These are phyloP conservation scores for Tricholoma terreum DNA, from an alignment of 768 basidiomycete genomes.

Conservation along the genomic window DNA sequence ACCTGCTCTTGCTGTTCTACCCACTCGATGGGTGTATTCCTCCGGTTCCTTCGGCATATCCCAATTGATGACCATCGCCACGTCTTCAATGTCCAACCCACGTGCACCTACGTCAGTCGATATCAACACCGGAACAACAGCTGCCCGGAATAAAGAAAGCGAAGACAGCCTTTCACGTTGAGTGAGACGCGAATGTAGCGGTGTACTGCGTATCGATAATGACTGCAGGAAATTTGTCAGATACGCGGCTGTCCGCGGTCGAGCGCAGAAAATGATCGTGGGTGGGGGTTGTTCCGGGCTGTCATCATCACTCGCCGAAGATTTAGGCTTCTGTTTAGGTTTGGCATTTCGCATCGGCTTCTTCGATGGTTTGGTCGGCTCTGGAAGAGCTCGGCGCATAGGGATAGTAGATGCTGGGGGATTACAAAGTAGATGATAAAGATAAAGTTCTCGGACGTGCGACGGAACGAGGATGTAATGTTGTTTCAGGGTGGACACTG, in stretches of 20 bases:
- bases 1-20: slow-evolving; percentile 88
- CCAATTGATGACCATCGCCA: slow-evolving; percentile 97
- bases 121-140: slow-evolving; percentile 85
- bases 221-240: slow-evolving; percentile 76
- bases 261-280: slow-evolving; percentile 92
- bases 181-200: slow-evolving; percentile 90
- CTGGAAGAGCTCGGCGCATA: slow-evolving; percentile 63
- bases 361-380: slow-evolving; percentile 35
- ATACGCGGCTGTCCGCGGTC: slow-evolving; percentile 87
- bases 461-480: slow-evolving; percentile 91
- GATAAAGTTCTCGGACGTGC: slow-evolving; percentile 89
- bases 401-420: slow-evolving; percentile 77
- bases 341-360: slow-evolving; percentile 21
- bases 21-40: slow-evolving; percentile 96
- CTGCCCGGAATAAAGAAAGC: slow-evolving; percentile 82
- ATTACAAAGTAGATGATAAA: slow-evolving; percentile 85
- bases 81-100: slow-evolving; percentile 94
- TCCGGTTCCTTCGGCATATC: slow-evolving; percentile 88
- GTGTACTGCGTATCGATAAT: slow-evolving; percentile 78
- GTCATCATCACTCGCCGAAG: slow-evolving; percentile 41
- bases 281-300: slow-evolving; percentile 79
- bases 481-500: slow-evolving; percentile 85
- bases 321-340: slow-evolving; percentile 36
- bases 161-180: slow-evolving; percentile 87
- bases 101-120: slow-evolving; percentile 95